Evolutionary conservation across 805 yeast genomes (phyloP), one percentile per base, ranked within the genome.

Genomic region (Candida orba): DNA sequence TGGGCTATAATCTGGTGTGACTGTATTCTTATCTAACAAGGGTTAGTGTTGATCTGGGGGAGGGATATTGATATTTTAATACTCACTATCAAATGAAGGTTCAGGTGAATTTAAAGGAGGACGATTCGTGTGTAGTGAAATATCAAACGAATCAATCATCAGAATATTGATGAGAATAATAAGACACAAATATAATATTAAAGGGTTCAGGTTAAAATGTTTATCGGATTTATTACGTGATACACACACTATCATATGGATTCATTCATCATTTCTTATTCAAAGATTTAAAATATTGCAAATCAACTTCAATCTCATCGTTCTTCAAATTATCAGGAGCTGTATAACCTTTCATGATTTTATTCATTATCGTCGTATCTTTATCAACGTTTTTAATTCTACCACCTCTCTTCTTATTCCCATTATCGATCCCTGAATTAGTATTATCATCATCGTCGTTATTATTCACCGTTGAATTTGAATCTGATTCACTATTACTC

Each of bases 281-380:
- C 42, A 40, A 22, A 6, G 9, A 29, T 23, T 15, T 50, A 31
- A 53, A 36, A 9, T 50, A 9, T 7, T 45, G 42, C 25, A 62
- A 41, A 46, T 63, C 67, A 6, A 46, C 39, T 10, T 63, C 65
- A 27, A 63, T 50, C 38, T 61, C 67, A 4, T 45, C 54, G 2
- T 27, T 31, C 8, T 48, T 48, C 35, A 64, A 45, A 3, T 59
- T 59, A 36, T 47, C 52, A 6, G 68, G 68, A 6, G 56, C 39
- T 7, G 41, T 45, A 43, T 61, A 63, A 17, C 54, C 51, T 42
- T 57, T 57, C 56, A 55, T 51, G 14, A 59, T 51, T 34, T 48
- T 44, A 31, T 57, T 58, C 46, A 49, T 43, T 6, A 46, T 42
- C n/a, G 48, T 52, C 3, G 51, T 44, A 9, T 44, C 50, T 12